Evolutionary conservation across 352 stramenopile species (phyloP).

Genomic region (Phytophthora crassamura): DNA sequence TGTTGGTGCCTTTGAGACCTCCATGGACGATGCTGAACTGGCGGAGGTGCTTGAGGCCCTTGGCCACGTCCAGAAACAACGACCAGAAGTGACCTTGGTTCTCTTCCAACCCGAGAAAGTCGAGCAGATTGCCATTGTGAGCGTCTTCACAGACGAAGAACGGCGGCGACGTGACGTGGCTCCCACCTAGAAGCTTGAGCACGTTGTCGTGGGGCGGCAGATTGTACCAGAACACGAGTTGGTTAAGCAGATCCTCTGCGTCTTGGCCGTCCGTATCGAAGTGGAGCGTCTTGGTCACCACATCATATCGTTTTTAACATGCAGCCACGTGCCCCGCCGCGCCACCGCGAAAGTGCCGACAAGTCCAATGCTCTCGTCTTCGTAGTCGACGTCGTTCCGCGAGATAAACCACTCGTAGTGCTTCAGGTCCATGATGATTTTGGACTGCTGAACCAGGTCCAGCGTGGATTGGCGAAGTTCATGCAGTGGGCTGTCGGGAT

Average conservation of each 20-base stretch:
- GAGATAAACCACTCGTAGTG: constrained; percentile 34
- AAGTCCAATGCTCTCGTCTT: constrained; percentile 17
- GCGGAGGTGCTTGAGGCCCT: too few species aligned
- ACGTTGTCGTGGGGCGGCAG: constrained; percentile 36
- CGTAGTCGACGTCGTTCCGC: constrained; percentile 25
- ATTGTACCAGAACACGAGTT: constrained; percentile 34
- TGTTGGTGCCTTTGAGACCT: too few species aligned
- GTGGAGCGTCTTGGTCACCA: constrained; percentile 42
- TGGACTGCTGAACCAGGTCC: too few species aligned
- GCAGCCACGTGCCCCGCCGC: constrained; percentile 20
- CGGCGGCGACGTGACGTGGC: constrained; percentile 23
- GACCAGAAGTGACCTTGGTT: too few species aligned
- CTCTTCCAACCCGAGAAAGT: too few species aligned
- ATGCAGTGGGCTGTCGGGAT: too few species aligned
- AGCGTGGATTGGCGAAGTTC: too few species aligned
- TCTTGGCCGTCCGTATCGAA: constrained; percentile 1
- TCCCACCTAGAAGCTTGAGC: constrained; percentile 43
- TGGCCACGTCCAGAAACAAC: too few species aligned
- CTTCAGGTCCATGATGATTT: too few species aligned
- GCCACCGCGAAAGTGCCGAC: constrained; percentile 22
- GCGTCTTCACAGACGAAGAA: too few species aligned
- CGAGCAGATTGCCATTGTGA: too few species aligned
- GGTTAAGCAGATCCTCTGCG: constrained; percentile 18
- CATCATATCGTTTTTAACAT: constrained; percentile 14
- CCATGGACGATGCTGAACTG: too few species aligned